A percentile compares a stretch with the other conserved stretches of the same genome.
These are phyloP conservation scores for Eragrostis curvula DNA, from an alignment of 176 grass and related monocot species.

Conservation along the genomic window DNA sequence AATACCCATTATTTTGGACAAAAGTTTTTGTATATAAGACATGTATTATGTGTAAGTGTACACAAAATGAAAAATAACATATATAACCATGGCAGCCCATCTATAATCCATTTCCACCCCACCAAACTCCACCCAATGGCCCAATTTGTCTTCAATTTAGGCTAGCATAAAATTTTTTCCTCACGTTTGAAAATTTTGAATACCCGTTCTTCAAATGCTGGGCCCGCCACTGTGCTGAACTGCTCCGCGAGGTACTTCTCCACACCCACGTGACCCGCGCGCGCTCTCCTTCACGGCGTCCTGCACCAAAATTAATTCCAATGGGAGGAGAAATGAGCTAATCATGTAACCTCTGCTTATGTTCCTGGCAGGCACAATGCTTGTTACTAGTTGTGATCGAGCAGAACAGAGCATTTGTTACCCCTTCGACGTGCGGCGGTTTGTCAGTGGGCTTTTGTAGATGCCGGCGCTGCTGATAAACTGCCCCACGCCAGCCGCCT, in stretches of 20 bases:
- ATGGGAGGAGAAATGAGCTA: neutral
- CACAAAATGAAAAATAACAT: no score
- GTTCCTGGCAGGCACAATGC: neutral
- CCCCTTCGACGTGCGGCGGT: conserved; percentile 87
- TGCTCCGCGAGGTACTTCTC: conserved; percentile 84
- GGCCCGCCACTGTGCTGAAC: no score
- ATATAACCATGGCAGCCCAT: no score
- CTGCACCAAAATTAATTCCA: conserved; percentile 51
- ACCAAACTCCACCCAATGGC: no score
- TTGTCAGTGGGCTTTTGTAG: conserved; percentile 69
- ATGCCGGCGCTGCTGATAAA: conserved; percentile 94
- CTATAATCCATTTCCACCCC: no score
- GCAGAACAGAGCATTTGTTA: conserved; percentile 2
- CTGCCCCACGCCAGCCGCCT: conserved; percentile 64
- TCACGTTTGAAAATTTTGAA: no score
- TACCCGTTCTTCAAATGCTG: no score
- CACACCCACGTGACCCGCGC: conserved; percentile 69
- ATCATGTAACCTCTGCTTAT: neutral
- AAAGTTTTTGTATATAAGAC: no score
- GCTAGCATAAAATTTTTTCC: no score
- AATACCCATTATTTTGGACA: no score
- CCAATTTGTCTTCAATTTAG: no score
- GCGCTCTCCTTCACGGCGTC: conserved; percentile 89
- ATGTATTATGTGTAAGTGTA: no score
- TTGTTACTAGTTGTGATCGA: neutral